Evolutionary conservation across 306 rosid species (phyloP), one percentile per base, ranked within the genome.

Genomic region (Myrica gale): DNA sequence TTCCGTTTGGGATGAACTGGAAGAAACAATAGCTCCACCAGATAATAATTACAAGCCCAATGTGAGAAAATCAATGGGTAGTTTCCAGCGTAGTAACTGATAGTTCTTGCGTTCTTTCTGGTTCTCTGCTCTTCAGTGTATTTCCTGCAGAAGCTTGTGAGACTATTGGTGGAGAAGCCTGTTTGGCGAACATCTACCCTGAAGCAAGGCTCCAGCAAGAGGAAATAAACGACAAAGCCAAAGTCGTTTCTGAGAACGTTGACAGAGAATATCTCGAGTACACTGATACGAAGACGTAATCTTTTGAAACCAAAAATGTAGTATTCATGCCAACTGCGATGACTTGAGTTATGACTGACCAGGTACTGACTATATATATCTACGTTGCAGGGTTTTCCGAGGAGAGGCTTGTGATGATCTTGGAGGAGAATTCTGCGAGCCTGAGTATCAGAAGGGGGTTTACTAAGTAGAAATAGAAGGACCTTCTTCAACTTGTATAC

Each of bases 331-430:
- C 41, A 60, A 23, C 42, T 60, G 43, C 67, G 26, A 60, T 23
- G 67, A 11, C 67, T 60, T 26, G 1, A 26, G 32, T 26, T 26
- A 26, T 26, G 61, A 19, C 11, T 55, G 2, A n/a, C 1, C 26
- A 23, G 6, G n/a, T 32, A 17, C 65, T 53, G 8, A 45, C 20
- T 45, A 41, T 23, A 53, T 47, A 4, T 15, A 48, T 56, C 12
- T 71, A 46, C 60, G 13, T 66, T 79, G 47, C 90, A 92, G 97
- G 88, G 97, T 94, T 45, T 91, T 94, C 78, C 86, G 50, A 19
- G 88, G 79, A 48, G 95, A 94, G 86, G 98, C 98, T 66, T 94
- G 98, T 80, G 98, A 94, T 86, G 97, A 94, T 86, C 95, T 94
- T 72, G 98, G 98, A 76, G 97, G 98, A 74, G 78, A 16, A 52